Base-by-base conservation (phyloP, 1,284 basidiomycete genomes). In the Trametes versicolor region DNA sequence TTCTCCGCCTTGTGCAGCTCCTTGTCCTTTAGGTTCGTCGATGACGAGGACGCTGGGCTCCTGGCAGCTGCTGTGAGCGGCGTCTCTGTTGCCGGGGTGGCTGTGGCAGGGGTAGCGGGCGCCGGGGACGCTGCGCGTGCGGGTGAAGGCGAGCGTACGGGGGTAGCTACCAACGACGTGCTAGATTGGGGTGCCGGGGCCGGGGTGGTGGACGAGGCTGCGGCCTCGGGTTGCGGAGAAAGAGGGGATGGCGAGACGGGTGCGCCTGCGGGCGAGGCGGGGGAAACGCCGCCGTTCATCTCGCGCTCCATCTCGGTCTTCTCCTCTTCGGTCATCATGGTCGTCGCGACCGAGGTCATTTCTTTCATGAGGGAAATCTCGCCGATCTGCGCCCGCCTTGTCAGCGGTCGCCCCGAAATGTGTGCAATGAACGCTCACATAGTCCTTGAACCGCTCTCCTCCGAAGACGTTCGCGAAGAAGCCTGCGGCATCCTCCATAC, bases 401-500 rank as follows among this genome's bases (percentile, higher is more conserved):
- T 52, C 12, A 47, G 54, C n/a, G 25, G 15, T 36, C 19, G 34
- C 25, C 2, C 8, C 34, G 9, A 19, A 25, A 4, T 2, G 15
- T 12, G 39, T 27, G 49, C 23, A 47, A 39, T 27, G 56, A 34
- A 27, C 2, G 85, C 93, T 76, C 75, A 96, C 94, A 74, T 95
- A 95, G 76, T 96, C 94, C 66, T 83, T 81, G 77, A 95, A 95
- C 59, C 90, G 85, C 75, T 96, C 95, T 48, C 95, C 95, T 61
- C 95, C 95, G 76, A 97, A 97, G 17, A 97, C 93, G 73, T 94
- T 92, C 25, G 93, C 93, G 74, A 97, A 97, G 84, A 97, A 95
- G 68, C 93, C 93, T 47, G 92, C 90, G 2, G 95, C 94, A 74
- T 97, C 95, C 55, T 94, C 93, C 82, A 94, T 90, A 52, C 83